Evolutionary conservation across 2,329 filamentous ascomycete genomes (phyloP), one percentile per base, ranked within the genome.

Genomic region (Fusarium buharicum): DNA sequence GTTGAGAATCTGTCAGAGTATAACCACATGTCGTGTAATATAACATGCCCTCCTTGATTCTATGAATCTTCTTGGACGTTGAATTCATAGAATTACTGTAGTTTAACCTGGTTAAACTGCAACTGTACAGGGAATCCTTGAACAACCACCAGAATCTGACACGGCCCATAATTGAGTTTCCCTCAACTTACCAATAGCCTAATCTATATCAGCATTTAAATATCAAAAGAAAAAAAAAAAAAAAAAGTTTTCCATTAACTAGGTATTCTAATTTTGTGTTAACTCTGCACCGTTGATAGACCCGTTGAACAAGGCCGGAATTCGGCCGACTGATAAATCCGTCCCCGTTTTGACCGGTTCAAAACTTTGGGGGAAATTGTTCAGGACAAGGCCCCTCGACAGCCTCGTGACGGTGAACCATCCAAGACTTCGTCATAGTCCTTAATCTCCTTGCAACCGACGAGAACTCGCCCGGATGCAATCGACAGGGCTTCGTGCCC

Each of bases 391-490:
- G 55, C 63, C 65, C 44, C 18, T 51, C 27, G 34, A 64, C 37
- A 61, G 53, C 57, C 59, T 58, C 51, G 45, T 36, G 45, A 59
- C 51, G 28, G 39, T 36, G 31, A 39, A 28, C 18, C 22, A 36
- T 18, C 17, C 31, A 40, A 39, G 43, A 55, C 48, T 30, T 50
- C 44, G 46, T 14, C 27, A 22, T 18, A 50, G 18, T 50, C 28
- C 17, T 41, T 38, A 24, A 54, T 20, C 49, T 17, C 20, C 47
- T 20, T 30, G 40, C 34, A n/a, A 40, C 36, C 46, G 46, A 61
- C 64, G 44, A 62, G 49, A 62, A 71, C 46, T 56, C 69, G 70
- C 55, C 61, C 70, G 73, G 61, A 75, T 75, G 73, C 66, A 67
- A 66, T 70, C 68, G 63, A 62, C 61, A 66, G 70, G 71, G 62